These are phyloP conservation scores for Glycine latifolia DNA, from an alignment of 306 rosid species.

Conservation along the genomic window DNA sequence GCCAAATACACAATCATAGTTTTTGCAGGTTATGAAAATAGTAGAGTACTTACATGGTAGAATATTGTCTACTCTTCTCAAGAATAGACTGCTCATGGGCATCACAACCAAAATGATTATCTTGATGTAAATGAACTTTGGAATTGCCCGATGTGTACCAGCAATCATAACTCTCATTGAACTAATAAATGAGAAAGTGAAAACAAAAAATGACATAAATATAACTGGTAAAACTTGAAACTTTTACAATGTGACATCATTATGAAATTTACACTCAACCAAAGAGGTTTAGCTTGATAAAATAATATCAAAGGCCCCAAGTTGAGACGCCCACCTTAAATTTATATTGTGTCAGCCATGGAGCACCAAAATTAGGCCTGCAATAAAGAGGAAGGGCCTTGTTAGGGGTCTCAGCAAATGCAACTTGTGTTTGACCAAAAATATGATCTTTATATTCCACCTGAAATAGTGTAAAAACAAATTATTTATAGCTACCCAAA, in stretches of 20 bases:
- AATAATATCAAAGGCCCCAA: conserved; percentile 28
- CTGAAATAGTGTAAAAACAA: conserved; percentile 53
- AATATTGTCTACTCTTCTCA: conserved; percentile 74
- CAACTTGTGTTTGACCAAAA: conserved; percentile 73
- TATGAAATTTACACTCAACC: conserved; percentile 2
- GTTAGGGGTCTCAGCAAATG: conserved; percentile 90
- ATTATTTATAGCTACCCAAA: conserved; percentile 29
- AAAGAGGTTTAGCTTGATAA: conserved; percentile 31
- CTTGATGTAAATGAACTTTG: conserved; percentile 73
- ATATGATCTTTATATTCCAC: conserved; percentile 83
- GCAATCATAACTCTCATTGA: conserved; percentile 86
- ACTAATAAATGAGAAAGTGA: conserved; percentile 58
- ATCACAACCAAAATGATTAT: conserved; percentile 78
- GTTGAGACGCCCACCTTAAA: conserved; percentile 71
- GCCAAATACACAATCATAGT: conserved; percentile 29
- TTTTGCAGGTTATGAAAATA: conserved; percentile 18
- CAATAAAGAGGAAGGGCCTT: conserved; percentile 97
- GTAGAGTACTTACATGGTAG: conserved; percentile 67
- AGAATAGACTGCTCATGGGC: conserved; percentile 70
- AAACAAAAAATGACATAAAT: conserved; percentile 30
- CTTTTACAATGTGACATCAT: conserved; percentile 20
- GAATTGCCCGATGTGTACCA: conserved; percentile 87
- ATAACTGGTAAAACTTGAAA: conserved; percentile 1
- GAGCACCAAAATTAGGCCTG: conserved; percentile 93
- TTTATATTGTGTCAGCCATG: conserved; percentile 88